Evolutionary conservation across 2,329 filamentous ascomycete genomes (phyloP), one percentile per base, ranked within the genome.

Genomic region (Fusarium nisikadoi): DNA sequence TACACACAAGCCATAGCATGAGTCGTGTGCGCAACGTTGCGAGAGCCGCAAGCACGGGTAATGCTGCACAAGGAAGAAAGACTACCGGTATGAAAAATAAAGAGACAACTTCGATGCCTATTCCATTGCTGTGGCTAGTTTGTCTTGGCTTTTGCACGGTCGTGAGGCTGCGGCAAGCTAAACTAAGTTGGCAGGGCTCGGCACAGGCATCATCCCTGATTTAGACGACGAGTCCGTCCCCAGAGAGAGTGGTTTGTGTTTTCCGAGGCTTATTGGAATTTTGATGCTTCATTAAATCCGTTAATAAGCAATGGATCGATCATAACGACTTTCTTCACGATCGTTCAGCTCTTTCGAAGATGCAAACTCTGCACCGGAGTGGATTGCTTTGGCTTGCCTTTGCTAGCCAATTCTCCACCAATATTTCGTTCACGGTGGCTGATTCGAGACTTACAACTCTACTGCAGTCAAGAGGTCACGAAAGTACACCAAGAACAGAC

Each of bases 401-500:
- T 47, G n/a, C 36, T 27, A 36, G 16, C 20, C 36, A 39, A 25
- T 68, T 45, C 46, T 45, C 59, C 66, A 68, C 65, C 65, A 52
- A 53, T 59, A 65, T 49, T 36, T 36, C 53, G 35, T 70, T 72
- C 69, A 72, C 69, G 69, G 69, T 72, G 69, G 69, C 69, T 65
- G 72, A 65, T 62, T 72, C 65, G 42, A 65, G 42, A 72, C 69
- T 41, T 55, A 33, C 25, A 43, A 27, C 42, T 31, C 39, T 29
- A 39, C 60, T 52, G 20, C 42, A 54, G 57, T 41, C 47, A 72
- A 49, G 53, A 50, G 43, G 55, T 19, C 47, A 33, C 29, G 29
- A 50, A 49, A 65, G 69, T 71, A 72, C 41, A 70, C 27, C 43
- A 55, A 29, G 50, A 54, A 62, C 39, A 39, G 23, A 35, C 56